Evolutionary conservation across 2,329 filamentous ascomycete genomes (phyloP), one percentile per base, ranked within the genome.

Genomic region (Trichoderma citrinoviride): DNA sequence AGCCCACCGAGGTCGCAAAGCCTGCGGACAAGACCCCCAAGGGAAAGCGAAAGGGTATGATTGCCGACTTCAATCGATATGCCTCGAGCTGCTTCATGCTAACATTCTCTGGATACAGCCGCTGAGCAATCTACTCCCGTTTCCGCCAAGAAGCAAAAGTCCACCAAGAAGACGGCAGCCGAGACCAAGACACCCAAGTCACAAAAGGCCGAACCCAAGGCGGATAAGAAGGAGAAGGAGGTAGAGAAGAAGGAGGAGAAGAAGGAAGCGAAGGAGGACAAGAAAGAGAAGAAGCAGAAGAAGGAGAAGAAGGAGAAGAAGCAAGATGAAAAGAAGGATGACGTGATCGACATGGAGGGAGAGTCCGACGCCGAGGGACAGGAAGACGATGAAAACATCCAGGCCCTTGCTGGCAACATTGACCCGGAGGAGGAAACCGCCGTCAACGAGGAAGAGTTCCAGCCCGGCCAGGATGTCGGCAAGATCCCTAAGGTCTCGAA

Each of bases 381-480:
- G 63, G 77, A 77, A 29, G 76, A 81, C 55, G 58, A 77, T 37
- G 78, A 77, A 29, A 77, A 78, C 43, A 77, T 78, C 29, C 73
- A 78, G 67, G 74, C 77, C n/a, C 75, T 84, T 6, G 82, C 80
- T 10, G 75, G 77, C 29, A 73, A 77, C 63, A 68, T 82, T 8
- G 78, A 83, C 61, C 79, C 81, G 52, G 80, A 77, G 68, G 80
- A 81, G 29, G 79, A 80, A 29, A 77, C 81, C 41, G 74, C 72
- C 6, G 74, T 78, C 62, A 73, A 71, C 33, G 73, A 74, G 50
- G 71, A 71, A 33, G 70, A 73, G 60, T 83, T 80, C 73, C 77
- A 82, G 70, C 69, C 78, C n/a, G 82, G 81, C 17, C 80, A 83
- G 69, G 80, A 81, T 49, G 78, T 84, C 8, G 81, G 82, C 72